A percentile compares a stretch with the other conserved stretches of the same genome.
phyloP scores from a whole-genome alignment of 2,329 filamentous ascomycete species.

The Ploettnerulaceae sp. region DNA sequence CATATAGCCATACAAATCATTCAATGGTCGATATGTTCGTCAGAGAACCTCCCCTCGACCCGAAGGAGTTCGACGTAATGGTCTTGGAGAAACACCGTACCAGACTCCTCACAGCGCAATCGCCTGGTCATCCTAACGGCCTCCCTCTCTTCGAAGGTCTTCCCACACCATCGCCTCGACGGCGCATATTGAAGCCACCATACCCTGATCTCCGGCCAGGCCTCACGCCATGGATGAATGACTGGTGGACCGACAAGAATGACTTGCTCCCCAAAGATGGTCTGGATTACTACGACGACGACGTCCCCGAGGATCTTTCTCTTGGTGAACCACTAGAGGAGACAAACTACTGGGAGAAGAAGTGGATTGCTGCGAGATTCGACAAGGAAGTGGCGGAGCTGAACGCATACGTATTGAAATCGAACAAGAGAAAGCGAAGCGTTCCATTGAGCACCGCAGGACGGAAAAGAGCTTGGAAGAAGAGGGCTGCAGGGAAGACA shows the following conservation, averaged over 20 bases:
- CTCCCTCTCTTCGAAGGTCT: background rate
- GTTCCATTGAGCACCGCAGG: conserved; percentile 5
- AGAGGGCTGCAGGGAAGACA: background rate
- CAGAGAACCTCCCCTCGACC: background rate
- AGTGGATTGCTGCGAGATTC: background rate
- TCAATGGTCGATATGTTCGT: background rate
- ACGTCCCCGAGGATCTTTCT: conserved; percentile 8
- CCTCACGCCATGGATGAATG: conserved; percentile 5
- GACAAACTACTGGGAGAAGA: conserved; percentile 11
- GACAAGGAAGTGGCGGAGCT: conserved; percentile 1
- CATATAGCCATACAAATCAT: no score
- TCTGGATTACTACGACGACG: conserved; percentile 2
- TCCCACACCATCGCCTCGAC: background rate
- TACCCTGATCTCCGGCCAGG: background rate
- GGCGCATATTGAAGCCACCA: background rate
- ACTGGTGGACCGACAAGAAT: conserved; percentile 4
- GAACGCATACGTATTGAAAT: background rate
- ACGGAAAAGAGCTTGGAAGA: conserved; percentile 9
- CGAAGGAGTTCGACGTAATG: background rate
- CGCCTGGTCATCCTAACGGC: background rate
- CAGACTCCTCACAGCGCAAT: background rate
- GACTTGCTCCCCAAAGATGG: background rate
- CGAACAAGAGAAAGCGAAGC: conserved; percentile 3
- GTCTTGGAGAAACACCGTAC: background rate
- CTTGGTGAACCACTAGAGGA: conserved; percentile 13